Conservation (phyloP, 345 rosid genomes). For the Populus deltoides region DNA sequence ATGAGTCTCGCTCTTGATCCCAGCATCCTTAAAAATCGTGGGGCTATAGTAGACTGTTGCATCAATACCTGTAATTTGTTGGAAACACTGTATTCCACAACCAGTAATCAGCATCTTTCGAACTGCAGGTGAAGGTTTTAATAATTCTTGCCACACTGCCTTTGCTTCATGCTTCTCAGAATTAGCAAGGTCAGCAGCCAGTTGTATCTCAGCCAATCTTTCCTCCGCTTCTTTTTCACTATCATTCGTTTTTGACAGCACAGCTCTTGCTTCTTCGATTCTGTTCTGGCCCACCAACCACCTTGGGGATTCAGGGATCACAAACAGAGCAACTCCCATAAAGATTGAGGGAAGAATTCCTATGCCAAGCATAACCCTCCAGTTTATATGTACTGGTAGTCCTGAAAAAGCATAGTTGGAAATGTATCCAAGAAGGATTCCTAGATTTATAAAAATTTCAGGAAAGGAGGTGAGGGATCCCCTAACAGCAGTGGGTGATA, state of each 20-base stretch:
- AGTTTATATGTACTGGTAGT: conserved; percentile 16
- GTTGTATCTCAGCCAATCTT: conserved; percentile 26
- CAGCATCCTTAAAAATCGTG: conserved; percentile 21
- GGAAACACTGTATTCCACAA: conserved; percentile 28
- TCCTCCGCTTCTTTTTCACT: conserved; percentile 25
- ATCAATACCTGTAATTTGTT: conserved; percentile 28
- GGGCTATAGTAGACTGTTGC: conserved; percentile 33
- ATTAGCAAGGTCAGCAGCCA: conserved; percentile 23
- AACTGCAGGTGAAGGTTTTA: conserved; percentile 20
- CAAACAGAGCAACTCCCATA: conserved; percentile 16
- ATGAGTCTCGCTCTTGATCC: conserved; percentile 20
- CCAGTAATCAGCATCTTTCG: conserved; percentile 23
- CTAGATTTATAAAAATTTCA: conserved; percentile 19
- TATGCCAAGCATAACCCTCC: conserved; percentile 33
- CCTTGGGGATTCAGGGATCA: conserved; percentile 32
- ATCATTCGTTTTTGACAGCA: conserved; percentile 18
- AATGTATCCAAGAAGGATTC: conserved; percentile 24
- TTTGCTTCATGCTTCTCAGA: conserved; percentile 28
- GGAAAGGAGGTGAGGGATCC: conserved; percentile 29
- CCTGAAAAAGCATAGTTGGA: conserved; percentile 27
- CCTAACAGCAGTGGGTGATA: conserved; percentile 23
- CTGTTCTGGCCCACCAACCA: conserved; percentile 28
- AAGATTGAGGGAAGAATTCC: conserved; percentile 27
- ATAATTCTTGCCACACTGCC: conserved; percentile 24
- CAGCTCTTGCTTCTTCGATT: conserved; percentile 18